Evolutionary conservation across 768 basidiomycete species (phyloP).

Genomic region (Candolleomyces eurysporus): DNA sequence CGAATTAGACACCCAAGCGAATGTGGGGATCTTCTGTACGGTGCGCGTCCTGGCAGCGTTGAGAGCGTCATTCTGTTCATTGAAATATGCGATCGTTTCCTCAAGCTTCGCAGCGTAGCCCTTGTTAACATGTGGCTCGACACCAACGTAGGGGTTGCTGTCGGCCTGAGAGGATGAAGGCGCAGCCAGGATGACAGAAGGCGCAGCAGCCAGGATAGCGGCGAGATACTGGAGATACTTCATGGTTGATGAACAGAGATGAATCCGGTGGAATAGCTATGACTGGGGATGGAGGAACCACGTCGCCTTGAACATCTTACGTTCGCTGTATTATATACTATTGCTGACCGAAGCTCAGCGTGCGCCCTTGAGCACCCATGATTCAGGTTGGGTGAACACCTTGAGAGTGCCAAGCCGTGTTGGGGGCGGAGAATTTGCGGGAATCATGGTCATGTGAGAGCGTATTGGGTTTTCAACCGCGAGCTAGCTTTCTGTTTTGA

Average conservation of each 20-base stretch:
- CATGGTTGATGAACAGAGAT: neutral
- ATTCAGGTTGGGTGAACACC: no score
- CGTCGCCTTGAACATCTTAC: no score
- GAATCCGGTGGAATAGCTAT: no score
- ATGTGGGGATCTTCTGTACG: conserved; percentile 18
- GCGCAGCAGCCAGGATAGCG: neutral
- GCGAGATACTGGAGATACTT: conserved; percentile 7
- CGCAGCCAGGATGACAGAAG: neutral
- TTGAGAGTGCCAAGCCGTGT: no score
- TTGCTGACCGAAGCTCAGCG: no score
- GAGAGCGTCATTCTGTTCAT: conserved; percentile 5
- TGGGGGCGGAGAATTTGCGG: no score
- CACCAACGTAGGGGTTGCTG: conserved; percentile 17
- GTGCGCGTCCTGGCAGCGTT: conserved; percentile 17
- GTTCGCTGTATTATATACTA: no score
- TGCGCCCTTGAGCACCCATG: no score
- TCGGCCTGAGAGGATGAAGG: neutral
- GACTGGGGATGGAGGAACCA: no score
- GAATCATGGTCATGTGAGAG: no score
- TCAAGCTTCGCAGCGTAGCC: conserved; percentile 17
- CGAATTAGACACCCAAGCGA: conserved; percentile 17
- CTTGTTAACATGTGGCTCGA: conserved; percentile 12
- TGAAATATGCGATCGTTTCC: conserved; percentile 16
- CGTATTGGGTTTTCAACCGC: no score
- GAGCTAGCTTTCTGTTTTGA: no score